Evolutionary conservation across 257 asterid species (phyloP), one percentile per base, ranked within the genome.

Genomic region (Lantana camara): DNA sequence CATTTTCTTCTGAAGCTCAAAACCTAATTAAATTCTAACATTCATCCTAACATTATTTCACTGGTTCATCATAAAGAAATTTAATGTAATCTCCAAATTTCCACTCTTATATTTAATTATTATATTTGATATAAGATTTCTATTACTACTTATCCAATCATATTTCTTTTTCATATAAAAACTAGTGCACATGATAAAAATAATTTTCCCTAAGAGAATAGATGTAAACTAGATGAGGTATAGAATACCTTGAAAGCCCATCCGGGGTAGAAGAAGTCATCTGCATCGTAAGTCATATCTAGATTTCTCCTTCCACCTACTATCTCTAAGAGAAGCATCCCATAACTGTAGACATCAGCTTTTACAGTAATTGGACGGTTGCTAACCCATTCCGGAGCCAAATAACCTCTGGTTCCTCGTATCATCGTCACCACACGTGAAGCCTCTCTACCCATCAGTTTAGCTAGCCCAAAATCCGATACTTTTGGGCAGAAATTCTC

Each of bases 331-430:
- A 91, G 79, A 30, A 91, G 95, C 98, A 91, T 91, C 24, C 98
- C 97, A 0, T 87, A 90, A 66, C 97, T 91, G 70, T 91, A 91
- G 47, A 91, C 98, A 46, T 91, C 98, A 7, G 96, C 98, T 68
- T 85, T 91, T 2, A 91, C 96, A 7, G 98, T 88, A 1, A 91
- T 88, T 1, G 95, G 90, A 6, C 96, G 83, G 58, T 91, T 88
- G 79, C 95, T 88, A 44, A 91, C 79, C 96, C 96, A 91, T 58
- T 88, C 95, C 0, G 96, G 98, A 29, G 96, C 98, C 64, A 91
- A 29, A 74, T 91, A 88, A 7, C 96, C 98, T 64, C 98, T 68
- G 56, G 96, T 91, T 42, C 98, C 95, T 67, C 96, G 76, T 49
- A 88, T 68, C 96, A 88, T 88, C 2, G 98, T 88, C 30, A 91